Evolutionary conservation across 2,329 filamentous ascomycete species (phyloP).

Genomic region (Diaporthe ampelina): DNA sequence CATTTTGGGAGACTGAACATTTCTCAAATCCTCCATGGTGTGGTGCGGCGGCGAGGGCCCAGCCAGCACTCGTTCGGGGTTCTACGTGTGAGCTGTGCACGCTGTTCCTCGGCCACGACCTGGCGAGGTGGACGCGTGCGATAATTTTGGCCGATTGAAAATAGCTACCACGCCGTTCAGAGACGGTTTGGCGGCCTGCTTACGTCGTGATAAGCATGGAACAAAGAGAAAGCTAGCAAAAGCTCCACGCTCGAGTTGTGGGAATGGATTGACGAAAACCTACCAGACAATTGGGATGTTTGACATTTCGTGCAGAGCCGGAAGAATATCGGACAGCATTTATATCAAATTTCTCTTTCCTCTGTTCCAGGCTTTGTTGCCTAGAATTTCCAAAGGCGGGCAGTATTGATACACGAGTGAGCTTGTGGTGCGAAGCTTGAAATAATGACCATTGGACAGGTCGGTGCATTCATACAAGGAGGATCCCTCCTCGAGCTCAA

Average conservation of each 20-base stretch:
- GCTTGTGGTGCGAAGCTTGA: too few species aligned
- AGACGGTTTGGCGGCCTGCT: not conserved
- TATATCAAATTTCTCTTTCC: not conserved
- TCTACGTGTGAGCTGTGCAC: not conserved
- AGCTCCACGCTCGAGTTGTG: not conserved
- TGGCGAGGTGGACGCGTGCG: not conserved
- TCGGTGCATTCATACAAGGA: not conserved
- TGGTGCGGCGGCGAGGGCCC: not conserved
- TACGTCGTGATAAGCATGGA: not conserved
- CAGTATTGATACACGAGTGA: not conserved
- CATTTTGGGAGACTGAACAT: too few species aligned
- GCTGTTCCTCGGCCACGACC: not conserved
- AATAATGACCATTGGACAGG: not conserved
- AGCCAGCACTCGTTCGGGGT: not conserved
- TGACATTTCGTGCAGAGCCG: not conserved
- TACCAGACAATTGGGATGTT: not conserved
- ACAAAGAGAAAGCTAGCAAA: not conserved
- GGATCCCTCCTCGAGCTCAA: not conserved
- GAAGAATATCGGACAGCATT: not conserved
- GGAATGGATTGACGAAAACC: not conserved
- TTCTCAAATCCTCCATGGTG: not conserved
- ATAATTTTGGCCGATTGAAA: not conserved
- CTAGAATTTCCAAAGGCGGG: not conserved
- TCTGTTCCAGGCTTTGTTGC: not conserved
- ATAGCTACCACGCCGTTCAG: not conserved